Evolutionary conservation across 2,329 filamentous ascomycete species (phyloP).

Genomic region (Calonectria pteridis): DNA sequence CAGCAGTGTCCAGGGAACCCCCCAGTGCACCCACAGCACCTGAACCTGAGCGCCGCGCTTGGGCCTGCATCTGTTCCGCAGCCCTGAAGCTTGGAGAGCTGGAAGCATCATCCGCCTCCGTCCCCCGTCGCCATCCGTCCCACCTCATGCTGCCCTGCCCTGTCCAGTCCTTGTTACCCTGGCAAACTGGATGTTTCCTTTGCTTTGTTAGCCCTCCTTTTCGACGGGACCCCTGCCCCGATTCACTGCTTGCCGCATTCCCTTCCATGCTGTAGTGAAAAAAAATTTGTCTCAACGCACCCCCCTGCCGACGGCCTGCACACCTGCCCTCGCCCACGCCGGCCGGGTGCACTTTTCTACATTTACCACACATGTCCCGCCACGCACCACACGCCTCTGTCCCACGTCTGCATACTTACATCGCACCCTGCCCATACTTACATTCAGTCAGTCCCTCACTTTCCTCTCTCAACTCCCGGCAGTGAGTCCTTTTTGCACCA

Average conservation of each 20-base stretch:
- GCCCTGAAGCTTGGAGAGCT: slow-evolving; percentile 20
- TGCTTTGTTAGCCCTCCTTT: slow-evolving; percentile 13
- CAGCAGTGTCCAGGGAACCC: slow-evolving; percentile 4
- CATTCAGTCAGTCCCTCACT: slow-evolving; percentile 37
- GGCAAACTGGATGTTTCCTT: slow-evolving; percentile 11
- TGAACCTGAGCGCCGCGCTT: slow-evolving; percentile 28
- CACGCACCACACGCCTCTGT: slow-evolving; percentile 40
- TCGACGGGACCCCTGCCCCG: slow-evolving; percentile 21
- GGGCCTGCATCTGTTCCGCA: slow-evolving; percentile 18
- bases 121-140: slow-evolving; percentile 1
- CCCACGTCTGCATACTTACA: slow-evolving; percentile 41
- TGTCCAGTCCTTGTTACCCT: slow-evolving; percentile 2
- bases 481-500: slow-evolving; percentile 23
- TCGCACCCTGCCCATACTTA: slow-evolving; percentile 34
- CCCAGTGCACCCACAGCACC: slow-evolving; percentile 19
- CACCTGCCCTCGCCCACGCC: slow-evolving; percentile 34
- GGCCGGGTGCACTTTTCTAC: slow-evolving; percentile 39
- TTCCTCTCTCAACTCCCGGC: slow-evolving; percentile 23
- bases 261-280: slow-evolving; percentile 39
- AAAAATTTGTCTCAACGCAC: slow-evolving; percentile 43
- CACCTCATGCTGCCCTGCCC: slow-evolving; percentile 13
- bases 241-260: slow-evolving; percentile 39
- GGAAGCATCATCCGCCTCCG: slow-evolving; percentile 4
- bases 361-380: slow-evolving; percentile 46
- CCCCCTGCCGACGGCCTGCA: slow-evolving; percentile 36